Conservation (phyloP, 805 yeast species). For the Candida endomychidarum region DNA sequence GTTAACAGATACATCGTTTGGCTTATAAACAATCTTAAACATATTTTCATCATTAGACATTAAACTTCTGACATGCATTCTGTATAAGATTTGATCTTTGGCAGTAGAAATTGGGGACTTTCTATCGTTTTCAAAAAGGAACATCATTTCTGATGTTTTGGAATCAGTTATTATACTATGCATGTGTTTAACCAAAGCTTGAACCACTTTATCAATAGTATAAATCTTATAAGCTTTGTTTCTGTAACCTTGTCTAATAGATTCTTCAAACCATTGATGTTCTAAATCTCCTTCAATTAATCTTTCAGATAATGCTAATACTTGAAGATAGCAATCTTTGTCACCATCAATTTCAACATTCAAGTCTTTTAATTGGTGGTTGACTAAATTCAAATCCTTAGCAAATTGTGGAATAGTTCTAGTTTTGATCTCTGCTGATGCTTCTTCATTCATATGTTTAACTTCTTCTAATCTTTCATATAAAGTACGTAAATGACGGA, state of each 20-base stretch:
- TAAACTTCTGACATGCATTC: constrained; percentile 79
- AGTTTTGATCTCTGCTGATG: constrained; percentile 66
- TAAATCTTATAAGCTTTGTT: constrained; percentile 91
- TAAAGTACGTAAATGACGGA: constrained; percentile 79
- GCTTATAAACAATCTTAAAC: constrained; percentile 81
- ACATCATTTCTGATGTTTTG: constrained; percentile 76
- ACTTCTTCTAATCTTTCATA: constrained; percentile 80
- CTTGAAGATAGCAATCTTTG: constrained; percentile 71
- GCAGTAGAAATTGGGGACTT: constrained; percentile 63
- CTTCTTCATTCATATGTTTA: constrained; percentile 67
- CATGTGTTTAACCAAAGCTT: constrained; percentile 70
- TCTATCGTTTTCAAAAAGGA: constrained; percentile 82
- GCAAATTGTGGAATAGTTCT: constrained; percentile 76
- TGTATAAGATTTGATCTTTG: constrained; percentile 83
- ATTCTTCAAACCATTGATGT: constrained; percentile 93
- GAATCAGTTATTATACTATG: constrained; percentile 79
- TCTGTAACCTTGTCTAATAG: constrained; percentile 90
- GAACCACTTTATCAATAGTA: constrained; percentile 90
- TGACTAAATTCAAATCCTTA: constrained; percentile 75
- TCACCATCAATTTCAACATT: constrained; percentile 68
- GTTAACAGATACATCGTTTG: constrained; percentile 48
- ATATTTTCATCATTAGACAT: constrained; percentile 84
- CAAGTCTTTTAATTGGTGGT: constrained; percentile 77
- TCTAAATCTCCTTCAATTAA: constrained; percentile 88
- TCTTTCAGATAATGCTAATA: constrained; percentile 70